phyloP scores from a whole-genome alignment of 2,329 filamentous ascomycete genomes.

The Arthroderma sp. region DNA sequence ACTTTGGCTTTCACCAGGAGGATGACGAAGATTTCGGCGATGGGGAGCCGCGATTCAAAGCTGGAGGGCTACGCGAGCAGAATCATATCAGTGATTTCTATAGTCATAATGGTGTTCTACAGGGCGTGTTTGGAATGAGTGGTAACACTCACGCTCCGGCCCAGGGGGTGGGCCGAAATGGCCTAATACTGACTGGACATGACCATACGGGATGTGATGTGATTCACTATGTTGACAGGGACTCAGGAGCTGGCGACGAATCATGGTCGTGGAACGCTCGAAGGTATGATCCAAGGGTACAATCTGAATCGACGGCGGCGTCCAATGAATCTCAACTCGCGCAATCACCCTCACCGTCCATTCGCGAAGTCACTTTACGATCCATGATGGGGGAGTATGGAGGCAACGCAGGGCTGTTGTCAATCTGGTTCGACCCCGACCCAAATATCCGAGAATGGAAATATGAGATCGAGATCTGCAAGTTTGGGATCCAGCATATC shows the following conservation, averaged over 20 bases:
- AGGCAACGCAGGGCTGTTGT: conserved; percentile 82
- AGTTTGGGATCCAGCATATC: conserved; percentile 71
- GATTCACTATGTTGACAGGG: conserved; percentile 64
- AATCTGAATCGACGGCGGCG: too few species aligned
- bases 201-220: conserved; percentile 92
- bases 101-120: conserved; percentile 57
- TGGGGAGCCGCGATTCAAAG: conserved; percentile 23
- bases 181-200: conserved; percentile 80
- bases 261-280: conserved; percentile 25
- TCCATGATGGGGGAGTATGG: conserved; percentile 97
- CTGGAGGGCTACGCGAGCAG: conserved; percentile 58
- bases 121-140: conserved; percentile 71
- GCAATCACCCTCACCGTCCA: conserved; percentile 22
- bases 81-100: conserved; percentile 69
- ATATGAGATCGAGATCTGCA: conserved; percentile 67
- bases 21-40: conserved; percentile 37
- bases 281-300: conserved; percentile 18
- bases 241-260: conserved; percentile 5
- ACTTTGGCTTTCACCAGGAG: conserved; percentile 66
- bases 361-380: conserved; percentile 82
- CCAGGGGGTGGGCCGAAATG: conserved; percentile 53
- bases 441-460: conserved; percentile 54
- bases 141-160: conserved; percentile 46
- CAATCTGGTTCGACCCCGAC: conserved; percentile 71
- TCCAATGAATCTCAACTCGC: not conserved